Percentiles rank a stretch among this genome's conserved stretches.
Evolutionary conservation across 306 rosid genomes (phyloP).

Genomic region (Pterocarpus macrocarpus): DNA sequence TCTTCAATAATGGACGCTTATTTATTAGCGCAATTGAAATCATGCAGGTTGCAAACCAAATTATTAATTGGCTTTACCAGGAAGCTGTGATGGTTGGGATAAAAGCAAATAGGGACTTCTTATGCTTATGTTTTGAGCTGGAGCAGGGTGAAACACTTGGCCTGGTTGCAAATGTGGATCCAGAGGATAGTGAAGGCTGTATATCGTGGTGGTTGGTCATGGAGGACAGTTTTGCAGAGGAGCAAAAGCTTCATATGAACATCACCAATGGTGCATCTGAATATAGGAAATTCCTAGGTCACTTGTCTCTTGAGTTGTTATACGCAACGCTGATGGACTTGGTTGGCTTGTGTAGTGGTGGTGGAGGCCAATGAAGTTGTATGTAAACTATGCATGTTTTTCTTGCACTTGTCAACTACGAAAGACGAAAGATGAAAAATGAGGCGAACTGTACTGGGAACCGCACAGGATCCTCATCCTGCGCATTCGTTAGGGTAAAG

Average conservation of each 20-base stretch:
- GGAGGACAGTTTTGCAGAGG: slow-evolving; percentile 76
- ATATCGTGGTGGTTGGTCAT: slow-evolving; percentile 94
- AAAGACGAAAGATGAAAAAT: not conserved
- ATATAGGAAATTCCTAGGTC: slow-evolving; percentile 76
- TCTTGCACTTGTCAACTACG: not conserved
- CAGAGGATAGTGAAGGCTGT: slow-evolving; percentile 79
- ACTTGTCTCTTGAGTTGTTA: slow-evolving; percentile 78
- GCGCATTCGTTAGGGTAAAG: too few species aligned
- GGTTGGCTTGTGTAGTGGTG: slow-evolving; percentile 77
- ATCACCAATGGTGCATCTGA: slow-evolving; percentile 67
- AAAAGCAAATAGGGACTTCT: slow-evolving; percentile 77
- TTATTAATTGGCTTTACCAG: slow-evolving; percentile 81
- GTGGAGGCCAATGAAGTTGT: slow-evolving; percentile 59
- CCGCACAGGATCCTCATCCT: too few species aligned
- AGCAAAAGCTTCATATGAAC: slow-evolving; percentile 67
- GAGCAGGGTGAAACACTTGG: slow-evolving; percentile 85
- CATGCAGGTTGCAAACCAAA: slow-evolving; percentile 88
- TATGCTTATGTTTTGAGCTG: slow-evolving; percentile 80
- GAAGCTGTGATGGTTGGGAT: slow-evolving; percentile 90
- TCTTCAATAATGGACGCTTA: slow-evolving; percentile 29
- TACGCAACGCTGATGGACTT: slow-evolving; percentile 86
- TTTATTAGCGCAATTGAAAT: slow-evolving; percentile 35
- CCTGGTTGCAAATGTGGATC: slow-evolving; percentile 85
- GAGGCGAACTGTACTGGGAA: too few species aligned
- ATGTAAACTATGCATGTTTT: not conserved